Percentiles rank a stretch among this genome's conserved stretches.
Evolutionary conservation across 352 stramenopile species (phyloP).

Genomic region (Blastocystis sp.): DNA sequence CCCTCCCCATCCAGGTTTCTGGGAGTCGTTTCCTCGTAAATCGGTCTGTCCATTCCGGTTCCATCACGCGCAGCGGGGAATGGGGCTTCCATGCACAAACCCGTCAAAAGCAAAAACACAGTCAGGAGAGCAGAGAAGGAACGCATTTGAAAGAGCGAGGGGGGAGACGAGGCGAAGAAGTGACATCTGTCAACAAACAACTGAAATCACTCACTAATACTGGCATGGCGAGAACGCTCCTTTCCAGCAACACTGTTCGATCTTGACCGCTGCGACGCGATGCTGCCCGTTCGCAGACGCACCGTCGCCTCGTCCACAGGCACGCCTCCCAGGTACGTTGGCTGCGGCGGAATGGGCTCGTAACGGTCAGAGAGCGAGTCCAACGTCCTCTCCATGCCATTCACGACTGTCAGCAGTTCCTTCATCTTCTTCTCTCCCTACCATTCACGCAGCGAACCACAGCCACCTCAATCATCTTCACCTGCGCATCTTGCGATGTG

Average conservation of each 20-base stretch:
- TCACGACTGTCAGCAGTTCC: conserved; percentile 26
- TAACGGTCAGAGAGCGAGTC: not conserved
- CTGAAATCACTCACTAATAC: conserved; percentile 54
- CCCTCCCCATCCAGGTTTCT: not conserved
- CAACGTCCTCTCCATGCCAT: conserved; percentile 51
- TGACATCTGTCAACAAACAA: not conserved
- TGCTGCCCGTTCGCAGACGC: conserved; percentile 56
- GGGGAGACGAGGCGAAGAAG: not conserved
- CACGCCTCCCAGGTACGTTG: conserved; percentile 25
- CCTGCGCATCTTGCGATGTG: not conserved
- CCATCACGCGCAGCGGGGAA: no score
- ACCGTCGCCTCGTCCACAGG: conserved; percentile 34
- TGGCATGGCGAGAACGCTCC: conserved; percentile 47
- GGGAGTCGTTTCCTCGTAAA: no score
- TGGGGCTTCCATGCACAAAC: no score
- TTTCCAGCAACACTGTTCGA: conserved; percentile 64
- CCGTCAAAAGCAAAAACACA: no score
- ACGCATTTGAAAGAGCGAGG: no score
- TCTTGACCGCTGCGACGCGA: conserved; percentile 51
- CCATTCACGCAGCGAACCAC: not conserved
- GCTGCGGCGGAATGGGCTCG: not conserved
- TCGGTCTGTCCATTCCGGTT: no score
- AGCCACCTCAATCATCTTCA: conserved; percentile 53
- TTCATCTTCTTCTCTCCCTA: conserved; percentile 69
- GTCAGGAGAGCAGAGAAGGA: no score